These are phyloP conservation scores for Neopestalotiopsis clavispora DNA, from an alignment of 2,329 filamentous ascomycete genomes.

Conservation along the genomic window DNA sequence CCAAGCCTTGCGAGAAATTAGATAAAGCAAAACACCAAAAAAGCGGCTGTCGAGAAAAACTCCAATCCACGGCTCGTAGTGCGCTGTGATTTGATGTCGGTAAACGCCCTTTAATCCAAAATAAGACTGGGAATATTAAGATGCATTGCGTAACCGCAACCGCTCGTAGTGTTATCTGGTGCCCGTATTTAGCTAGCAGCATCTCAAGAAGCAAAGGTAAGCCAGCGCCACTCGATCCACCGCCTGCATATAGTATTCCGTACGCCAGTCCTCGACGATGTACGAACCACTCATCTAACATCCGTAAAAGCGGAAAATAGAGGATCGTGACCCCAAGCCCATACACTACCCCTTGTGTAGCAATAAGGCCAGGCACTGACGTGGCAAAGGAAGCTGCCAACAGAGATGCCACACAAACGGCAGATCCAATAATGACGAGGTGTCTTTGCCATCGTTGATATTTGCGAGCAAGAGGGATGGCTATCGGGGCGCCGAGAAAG, in stretches of 20 bases:
- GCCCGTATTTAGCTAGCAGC: constrained; percentile 55
- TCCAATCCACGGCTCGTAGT: constrained; percentile 41
- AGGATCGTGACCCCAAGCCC: constrained; percentile 60
- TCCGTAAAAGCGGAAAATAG: constrained; percentile 48
- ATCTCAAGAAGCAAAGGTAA: constrained; percentile 58
- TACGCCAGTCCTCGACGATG: constrained; percentile 62
- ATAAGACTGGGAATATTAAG: constrained; percentile 59
- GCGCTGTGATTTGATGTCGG: constrained; percentile 45
- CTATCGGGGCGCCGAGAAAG: constrained; percentile 40
- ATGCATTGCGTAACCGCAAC: constrained; percentile 57
- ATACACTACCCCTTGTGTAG: constrained; percentile 66
- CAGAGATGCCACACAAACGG: constrained; percentile 55
- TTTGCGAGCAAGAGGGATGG: constrained; percentile 38
- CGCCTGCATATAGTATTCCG: constrained; percentile 67
- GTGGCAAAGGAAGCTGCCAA: constrained; percentile 57
- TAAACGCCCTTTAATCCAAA: constrained; percentile 60
- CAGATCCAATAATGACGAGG: constrained; percentile 45
- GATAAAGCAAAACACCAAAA: constrained; percentile 64
- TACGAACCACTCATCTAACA: constrained; percentile 66
- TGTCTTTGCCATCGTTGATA: constrained; percentile 37
- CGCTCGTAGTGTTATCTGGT: constrained; percentile 57
- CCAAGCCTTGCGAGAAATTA: constrained; percentile 62
- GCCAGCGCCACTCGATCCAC: constrained; percentile 54
- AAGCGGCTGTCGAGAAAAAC: constrained; percentile 56
- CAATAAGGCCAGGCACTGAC: constrained; percentile 58